Percentiles rank a stretch among this genome's conserved stretches.
These are phyloP conservation scores for Niebla homalea DNA, from an alignment of 495 filamentous ascomycete species.

Conservation along the genomic window DNA sequence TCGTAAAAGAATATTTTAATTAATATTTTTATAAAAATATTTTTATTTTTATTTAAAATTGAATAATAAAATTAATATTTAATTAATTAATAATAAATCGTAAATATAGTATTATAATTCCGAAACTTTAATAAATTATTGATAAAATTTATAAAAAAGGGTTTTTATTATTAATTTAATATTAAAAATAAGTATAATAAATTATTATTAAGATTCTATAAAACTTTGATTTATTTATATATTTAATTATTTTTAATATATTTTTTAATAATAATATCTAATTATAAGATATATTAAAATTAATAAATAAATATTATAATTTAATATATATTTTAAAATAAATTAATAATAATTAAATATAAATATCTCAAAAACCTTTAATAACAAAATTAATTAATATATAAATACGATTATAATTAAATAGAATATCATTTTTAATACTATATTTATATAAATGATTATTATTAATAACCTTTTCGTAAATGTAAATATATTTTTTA, in stretches of 20 bases:
- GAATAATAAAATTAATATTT: not conserved
- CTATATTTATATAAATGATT: not conserved
- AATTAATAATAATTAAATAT: too few species aligned
- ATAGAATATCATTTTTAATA: too few species aligned
- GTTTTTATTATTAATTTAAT: not conserved
- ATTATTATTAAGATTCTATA: not conserved
- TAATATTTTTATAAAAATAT: too few species aligned
- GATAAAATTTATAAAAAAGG: not conserved
- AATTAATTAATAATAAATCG: not conserved
- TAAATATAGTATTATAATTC: not conserved
- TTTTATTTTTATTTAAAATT: not conserved
- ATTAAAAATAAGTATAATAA: not conserved
- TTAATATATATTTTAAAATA: too few species aligned
- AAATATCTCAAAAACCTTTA: not conserved
- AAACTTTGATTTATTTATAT: not conserved
- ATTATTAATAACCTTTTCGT: not conserved
- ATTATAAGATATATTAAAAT: too few species aligned
- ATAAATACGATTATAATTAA: too few species aligned
- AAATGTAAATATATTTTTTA: constrained; percentile 1
- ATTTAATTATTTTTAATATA: not conserved
- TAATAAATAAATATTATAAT: too few species aligned
- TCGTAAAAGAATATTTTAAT: too few species aligned
- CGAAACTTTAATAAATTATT: not conserved
- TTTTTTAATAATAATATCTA: too few species aligned
- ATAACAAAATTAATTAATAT: not conserved